These are phyloP conservation scores for Blakeslea trispora DNA, from an alignment of 371 early-diverging fungal genomes.

Conservation along the genomic window DNA sequence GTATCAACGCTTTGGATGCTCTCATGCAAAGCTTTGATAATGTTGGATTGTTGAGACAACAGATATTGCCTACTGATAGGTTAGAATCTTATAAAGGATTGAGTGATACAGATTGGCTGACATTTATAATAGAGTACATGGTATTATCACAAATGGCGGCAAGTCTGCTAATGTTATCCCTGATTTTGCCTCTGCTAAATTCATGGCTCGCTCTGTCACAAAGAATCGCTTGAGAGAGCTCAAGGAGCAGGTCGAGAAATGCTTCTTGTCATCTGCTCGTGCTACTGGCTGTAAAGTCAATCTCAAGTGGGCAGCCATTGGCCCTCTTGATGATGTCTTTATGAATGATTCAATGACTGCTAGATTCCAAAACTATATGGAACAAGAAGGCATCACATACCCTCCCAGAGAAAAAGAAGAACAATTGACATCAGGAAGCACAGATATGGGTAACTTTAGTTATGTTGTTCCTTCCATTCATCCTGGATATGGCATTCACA, in stretches of 20 bases:
- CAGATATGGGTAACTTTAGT: constrained; percentile 78
- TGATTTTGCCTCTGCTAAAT: constrained; percentile 55
- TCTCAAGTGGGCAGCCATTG: constrained; percentile 45
- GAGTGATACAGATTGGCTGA: not conserved
- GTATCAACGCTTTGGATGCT: constrained; percentile 78
- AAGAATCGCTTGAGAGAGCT: constrained; percentile 49
- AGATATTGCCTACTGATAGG: constrained; percentile 59
- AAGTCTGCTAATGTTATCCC: constrained; percentile 63
- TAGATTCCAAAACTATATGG: constrained; percentile 58
- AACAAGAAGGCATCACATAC: constrained; percentile 41
- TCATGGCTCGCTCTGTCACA: constrained; percentile 58
- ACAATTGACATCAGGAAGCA: constrained; percentile 47
- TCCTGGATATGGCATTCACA: constrained; percentile 26
- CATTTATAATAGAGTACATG: constrained; percentile 58
- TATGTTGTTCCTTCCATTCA: constrained; percentile 35
- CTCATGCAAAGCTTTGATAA: constrained; percentile 60
- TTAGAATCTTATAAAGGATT: constrained; percentile 3
- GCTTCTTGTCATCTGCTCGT: constrained; percentile 66
- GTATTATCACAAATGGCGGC: constrained; percentile 73
- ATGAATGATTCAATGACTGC: constrained; percentile 59
- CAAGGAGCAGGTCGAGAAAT: constrained; percentile 47
- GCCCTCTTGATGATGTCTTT: constrained; percentile 46
- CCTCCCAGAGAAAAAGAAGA: constrained; percentile 41
- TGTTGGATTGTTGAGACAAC: constrained; percentile 70
- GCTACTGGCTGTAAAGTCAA: constrained; percentile 71